Conservation (phyloP, 306 rosid genomes). For the Inga leiocalycina region DNA sequence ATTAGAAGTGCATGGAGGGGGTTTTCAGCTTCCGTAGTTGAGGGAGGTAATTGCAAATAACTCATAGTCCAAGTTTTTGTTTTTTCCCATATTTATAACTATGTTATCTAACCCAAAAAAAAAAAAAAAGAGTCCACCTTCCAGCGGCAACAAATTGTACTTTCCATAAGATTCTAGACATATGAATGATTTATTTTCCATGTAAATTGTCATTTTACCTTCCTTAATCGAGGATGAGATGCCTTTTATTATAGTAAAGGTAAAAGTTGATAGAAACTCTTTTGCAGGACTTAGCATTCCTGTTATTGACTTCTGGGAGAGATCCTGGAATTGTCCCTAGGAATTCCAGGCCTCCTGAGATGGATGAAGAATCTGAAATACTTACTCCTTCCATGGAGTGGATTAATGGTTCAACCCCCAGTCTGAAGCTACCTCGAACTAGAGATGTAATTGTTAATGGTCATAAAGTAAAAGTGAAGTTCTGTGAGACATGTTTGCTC, state of each 20-base stretch:
- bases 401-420: conserved; percentile 83
- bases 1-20: neutral
- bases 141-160: neutral
- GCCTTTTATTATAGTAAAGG: conserved; percentile 34
- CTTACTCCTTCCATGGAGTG: conserved; percentile 98
- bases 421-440: conserved; percentile 82
- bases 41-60: neutral
- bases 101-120: neutral
- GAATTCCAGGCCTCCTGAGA: conserved; percentile 80
- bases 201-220: neutral
- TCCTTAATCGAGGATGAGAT: conserved; percentile 17
- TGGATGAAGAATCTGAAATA: conserved; percentile 58
- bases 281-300: conserved; percentile 84
- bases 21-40: neutral
- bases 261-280: conserved; percentile 41
- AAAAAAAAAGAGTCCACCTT: neutral
- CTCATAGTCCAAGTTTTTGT: neutral
- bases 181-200: conserved; percentile 30
- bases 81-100: neutral
- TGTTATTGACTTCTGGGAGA: conserved; percentile 79
- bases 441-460: conserved; percentile 82
- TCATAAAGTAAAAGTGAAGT: conserved; percentile 81
- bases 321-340: conserved; percentile 97
- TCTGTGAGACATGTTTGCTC: conserved; percentile 93
- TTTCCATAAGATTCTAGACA: neutral